phyloP scores from a whole-genome alignment of 495 filamentous ascomycete species.

The Neurospora intermedia region DNA sequence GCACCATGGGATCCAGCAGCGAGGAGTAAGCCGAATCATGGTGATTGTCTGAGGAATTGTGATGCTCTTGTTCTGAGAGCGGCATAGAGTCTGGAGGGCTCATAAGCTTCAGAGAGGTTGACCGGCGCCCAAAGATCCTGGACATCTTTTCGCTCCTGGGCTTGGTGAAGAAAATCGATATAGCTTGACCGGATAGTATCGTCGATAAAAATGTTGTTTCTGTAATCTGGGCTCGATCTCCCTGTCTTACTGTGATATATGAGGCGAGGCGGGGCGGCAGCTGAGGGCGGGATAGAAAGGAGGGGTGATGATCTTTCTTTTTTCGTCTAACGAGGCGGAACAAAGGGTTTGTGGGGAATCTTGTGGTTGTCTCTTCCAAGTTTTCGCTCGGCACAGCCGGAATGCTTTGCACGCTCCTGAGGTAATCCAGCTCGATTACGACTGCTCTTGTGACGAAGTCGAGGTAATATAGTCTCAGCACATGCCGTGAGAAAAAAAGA shows the following conservation, averaged over 20 bases:
- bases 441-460: background rate
- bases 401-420: background rate
- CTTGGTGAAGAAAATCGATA: background rate
- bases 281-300: background rate
- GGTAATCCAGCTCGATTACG: background rate
- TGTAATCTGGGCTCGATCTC: background rate
- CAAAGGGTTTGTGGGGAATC: background rate
- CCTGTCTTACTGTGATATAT: background rate
- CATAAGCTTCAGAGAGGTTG: background rate
- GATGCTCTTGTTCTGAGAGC: background rate
- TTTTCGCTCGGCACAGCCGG: background rate
- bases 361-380: background rate
- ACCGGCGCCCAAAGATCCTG: background rate
- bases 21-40: conserved; percentile 17
- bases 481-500: background rate
- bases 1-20: conserved; percentile 12
- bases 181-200: background rate
- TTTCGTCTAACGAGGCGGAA: background rate
- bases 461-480: background rate
- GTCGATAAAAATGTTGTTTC: background rate
- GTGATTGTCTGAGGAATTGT: background rate
- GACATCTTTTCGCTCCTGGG: background rate
- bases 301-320: background rate
- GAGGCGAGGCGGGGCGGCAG: background rate
- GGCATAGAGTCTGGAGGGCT: background rate